These are phyloP conservation scores for Collybia sordida DNA, from an alignment of 768 basidiomycete genomes.

Conservation along the genomic window DNA sequence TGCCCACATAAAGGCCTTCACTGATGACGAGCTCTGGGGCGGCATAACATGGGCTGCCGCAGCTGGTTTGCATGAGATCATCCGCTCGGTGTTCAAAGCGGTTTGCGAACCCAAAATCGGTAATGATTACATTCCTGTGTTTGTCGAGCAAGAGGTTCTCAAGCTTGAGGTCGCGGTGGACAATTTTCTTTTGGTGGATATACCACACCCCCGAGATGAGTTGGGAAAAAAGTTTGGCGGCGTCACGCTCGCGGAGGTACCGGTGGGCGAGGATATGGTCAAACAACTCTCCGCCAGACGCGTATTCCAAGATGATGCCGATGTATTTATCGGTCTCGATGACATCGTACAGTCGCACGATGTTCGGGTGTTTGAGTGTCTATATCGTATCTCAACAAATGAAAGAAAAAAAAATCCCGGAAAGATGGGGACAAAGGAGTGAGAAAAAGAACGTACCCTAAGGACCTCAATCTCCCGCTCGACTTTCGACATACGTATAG, in stretches of 20 bases:
- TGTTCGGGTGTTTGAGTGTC: constrained; percentile 96
- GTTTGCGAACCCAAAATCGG: constrained; percentile 99
- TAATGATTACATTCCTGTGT: constrained; percentile 97
- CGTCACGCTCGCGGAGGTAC: constrained; percentile 92
- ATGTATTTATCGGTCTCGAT: constrained; percentile 99
- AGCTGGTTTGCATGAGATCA: constrained; percentile 98
- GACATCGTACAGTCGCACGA: constrained; percentile 96
- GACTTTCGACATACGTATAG: constrained; percentile 89
- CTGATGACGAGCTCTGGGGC: constrained; percentile 98
- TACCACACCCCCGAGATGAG: constrained; percentile 99
- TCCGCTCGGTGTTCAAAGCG: constrained; percentile 90
- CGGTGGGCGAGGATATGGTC: constrained; percentile 98
- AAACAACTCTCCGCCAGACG: constrained; percentile 97
- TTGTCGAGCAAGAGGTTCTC: constrained; percentile 97
- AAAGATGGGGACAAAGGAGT: no score
- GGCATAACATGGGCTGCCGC: constrained; percentile 97
- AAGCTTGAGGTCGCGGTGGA: constrained; percentile 98
- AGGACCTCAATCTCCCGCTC: constrained; percentile 97
- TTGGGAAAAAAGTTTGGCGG: constrained; percentile 94
- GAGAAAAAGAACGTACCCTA: constrained; percentile 56
- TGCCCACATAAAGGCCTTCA: constrained; percentile 95
- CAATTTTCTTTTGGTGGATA: constrained; percentile 98
- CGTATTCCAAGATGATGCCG: constrained; percentile 98
- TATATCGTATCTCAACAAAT: constrained; percentile 27
- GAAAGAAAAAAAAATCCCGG: constrained; percentile 2